phyloP scores from a whole-genome alignment of 139 green algal species.

The Raphidocelis subcapitata region DNA sequence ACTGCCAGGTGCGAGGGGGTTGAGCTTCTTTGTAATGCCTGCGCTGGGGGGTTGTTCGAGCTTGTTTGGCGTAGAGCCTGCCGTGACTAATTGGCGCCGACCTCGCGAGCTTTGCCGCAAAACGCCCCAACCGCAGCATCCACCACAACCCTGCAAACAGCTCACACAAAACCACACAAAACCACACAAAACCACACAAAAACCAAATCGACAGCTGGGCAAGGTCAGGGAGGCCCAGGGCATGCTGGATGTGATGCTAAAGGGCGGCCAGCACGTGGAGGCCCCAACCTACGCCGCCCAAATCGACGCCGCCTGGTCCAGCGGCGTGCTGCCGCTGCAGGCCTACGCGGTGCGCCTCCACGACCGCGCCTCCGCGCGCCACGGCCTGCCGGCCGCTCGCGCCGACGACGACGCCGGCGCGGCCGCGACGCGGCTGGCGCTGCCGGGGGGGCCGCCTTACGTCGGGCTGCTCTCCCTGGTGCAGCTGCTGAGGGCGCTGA shows the following conservation, averaged over 20 bases:
- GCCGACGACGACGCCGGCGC: conserved; percentile 2
- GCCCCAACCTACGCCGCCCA: conserved; percentile 58
- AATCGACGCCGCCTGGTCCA: conserved; percentile 75
- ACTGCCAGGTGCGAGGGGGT: conserved; percentile 43
- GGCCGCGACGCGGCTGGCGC: background rate
- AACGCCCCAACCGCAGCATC: no score
- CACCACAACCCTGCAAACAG: no score
- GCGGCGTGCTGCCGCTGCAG: conserved; percentile 66
- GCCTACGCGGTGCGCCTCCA: conserved; percentile 43
- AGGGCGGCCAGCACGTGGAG: conserved; percentile 22
- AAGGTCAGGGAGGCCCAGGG: conserved; percentile 10
- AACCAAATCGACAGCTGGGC: no score
- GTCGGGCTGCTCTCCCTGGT: conserved; percentile 21
- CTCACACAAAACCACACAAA: no score
- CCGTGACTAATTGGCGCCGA: background rate
- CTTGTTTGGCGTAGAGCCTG: background rate
- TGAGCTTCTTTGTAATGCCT: conserved; percentile 35
- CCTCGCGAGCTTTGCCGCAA: no score
- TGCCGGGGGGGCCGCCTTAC: conserved; percentile 4
- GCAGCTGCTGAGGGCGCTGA: conserved; percentile 20
- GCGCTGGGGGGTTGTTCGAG: background rate
- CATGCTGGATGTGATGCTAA: conserved; percentile 28
- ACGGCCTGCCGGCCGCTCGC: conserved; percentile 35
- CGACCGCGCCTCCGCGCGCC: conserved; percentile 28
- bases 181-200: no score